These are phyloP conservation scores for Ceratobasidium sp. DNA, from an alignment of 1,284 basidiomycete genomes.

Conservation along the genomic window DNA sequence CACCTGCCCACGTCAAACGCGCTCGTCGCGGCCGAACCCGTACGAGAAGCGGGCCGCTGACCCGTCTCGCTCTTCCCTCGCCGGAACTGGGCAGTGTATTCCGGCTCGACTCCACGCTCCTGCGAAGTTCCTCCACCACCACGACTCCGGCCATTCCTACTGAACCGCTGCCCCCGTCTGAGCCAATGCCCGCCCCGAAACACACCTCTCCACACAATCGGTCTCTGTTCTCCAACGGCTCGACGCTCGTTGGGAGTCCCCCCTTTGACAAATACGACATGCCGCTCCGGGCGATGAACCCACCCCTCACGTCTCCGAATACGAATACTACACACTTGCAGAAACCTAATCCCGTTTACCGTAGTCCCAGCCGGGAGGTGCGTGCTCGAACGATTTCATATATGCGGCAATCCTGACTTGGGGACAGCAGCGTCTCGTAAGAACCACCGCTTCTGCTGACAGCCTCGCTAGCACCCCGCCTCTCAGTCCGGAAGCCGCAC, in stretches of 20 bases:
- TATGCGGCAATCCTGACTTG: background rate
- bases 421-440: slow-evolving; percentile 24
- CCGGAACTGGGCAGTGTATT: slow-evolving; percentile 41
- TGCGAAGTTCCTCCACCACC: background rate
- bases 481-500: slow-evolving; percentile 29
- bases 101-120: slow-evolving; percentile 2
- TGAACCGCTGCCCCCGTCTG: background rate
- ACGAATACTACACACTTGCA: slow-evolving; percentile 22
- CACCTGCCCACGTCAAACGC: background rate
- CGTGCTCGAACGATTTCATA: slow-evolving; percentile 7
- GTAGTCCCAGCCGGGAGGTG: slow-evolving; percentile 37
- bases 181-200: background rate
- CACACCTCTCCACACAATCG: background rate
- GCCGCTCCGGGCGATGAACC: slow-evolving; percentile 27
- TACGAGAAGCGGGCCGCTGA: background rate
- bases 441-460: slow-evolving; percentile 30
- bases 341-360: slow-evolving; percentile 40
- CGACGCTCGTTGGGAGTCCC: slow-evolving; percentile 14
- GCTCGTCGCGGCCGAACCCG: slow-evolving; percentile 17
- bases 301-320: slow-evolving; percentile 15
- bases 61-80: slow-evolving; percentile 34
- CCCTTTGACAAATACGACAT: slow-evolving; percentile 11
- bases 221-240: slow-evolving; percentile 18
- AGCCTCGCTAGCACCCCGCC: slow-evolving; percentile 29
- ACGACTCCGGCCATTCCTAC: background rate